These are phyloP conservation scores for Collybia nuda DNA, from an alignment of 768 basidiomycete genomes.

Conservation along the genomic window DNA sequence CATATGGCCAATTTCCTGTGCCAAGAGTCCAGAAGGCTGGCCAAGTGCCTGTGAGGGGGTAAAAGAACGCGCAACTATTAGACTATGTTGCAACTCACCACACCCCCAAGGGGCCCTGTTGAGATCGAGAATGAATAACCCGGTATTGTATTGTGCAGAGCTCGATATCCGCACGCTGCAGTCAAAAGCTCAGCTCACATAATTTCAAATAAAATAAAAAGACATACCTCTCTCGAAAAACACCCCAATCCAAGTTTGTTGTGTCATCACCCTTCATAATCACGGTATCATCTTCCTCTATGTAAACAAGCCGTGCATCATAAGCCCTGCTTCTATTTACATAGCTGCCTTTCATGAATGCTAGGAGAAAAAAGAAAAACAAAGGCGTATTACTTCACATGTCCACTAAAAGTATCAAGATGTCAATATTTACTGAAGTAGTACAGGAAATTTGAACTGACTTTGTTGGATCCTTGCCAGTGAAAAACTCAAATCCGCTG, in stretches of 20 bases:
- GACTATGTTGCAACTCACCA: slow-evolving; percentile 42
- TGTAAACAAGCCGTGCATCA: slow-evolving; percentile 51
- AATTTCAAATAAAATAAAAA: not conserved
- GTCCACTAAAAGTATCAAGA: slow-evolving; percentile 46
- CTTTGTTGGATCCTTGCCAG: slow-evolving; percentile 67
- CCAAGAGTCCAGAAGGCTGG: slow-evolving; percentile 81
- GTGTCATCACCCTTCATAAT: slow-evolving; percentile 80
- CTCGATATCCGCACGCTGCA: slow-evolving; percentile 76
- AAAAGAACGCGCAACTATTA: not conserved
- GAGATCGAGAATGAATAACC: slow-evolving; percentile 83
- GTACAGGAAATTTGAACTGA: slow-evolving; percentile 29
- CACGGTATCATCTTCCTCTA: slow-evolving; percentile 55
- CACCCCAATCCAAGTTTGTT: slow-evolving; percentile 50
- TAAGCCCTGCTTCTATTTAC: slow-evolving; percentile 57
- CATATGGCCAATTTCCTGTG: slow-evolving; percentile 60
- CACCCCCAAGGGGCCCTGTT: slow-evolving; percentile 89
- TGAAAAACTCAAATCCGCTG: slow-evolving; percentile 63
- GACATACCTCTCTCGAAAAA: slow-evolving; percentile 59
- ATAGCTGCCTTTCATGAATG: slow-evolving; percentile 44
- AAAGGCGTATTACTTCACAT: slow-evolving; percentile 55
- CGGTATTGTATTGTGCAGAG: slow-evolving; percentile 62
- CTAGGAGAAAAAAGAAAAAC: slow-evolving; percentile 1
- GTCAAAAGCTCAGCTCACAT: not conserved
- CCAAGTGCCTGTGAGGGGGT: slow-evolving; percentile 60
- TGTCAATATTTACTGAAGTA: slow-evolving; percentile 7